Evolutionary conservation across 1,284 basidiomycete species (phyloP).

Genomic region (Phaffia rhodozyma): DNA sequence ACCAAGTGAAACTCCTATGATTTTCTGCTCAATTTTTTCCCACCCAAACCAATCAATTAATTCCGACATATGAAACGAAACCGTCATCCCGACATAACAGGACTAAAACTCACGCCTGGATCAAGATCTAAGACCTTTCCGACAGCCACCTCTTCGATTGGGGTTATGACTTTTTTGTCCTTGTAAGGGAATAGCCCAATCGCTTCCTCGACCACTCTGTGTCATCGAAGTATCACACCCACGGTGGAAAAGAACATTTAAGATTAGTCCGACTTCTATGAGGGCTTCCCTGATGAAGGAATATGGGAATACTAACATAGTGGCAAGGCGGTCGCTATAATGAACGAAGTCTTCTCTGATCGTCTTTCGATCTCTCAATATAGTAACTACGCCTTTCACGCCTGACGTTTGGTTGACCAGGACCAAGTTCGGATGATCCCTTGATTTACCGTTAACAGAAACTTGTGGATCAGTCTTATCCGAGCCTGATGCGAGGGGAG

Average conservation of each 20-base stretch:
- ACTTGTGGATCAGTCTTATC: conserved; percentile 25
- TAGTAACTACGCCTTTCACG: conserved; percentile 76
- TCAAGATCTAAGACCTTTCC: conserved; percentile 12
- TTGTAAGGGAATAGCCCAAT: conserved; percentile 65
- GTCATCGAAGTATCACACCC: no score
- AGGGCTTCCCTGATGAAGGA: no score
- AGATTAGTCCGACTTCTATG: background rate
- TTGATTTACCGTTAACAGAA: background rate
- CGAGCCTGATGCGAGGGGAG: conserved; percentile 7
- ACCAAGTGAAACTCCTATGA: conserved; percentile 74
- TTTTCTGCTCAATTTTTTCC: conserved; percentile 35
- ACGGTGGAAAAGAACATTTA: background rate
- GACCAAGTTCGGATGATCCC: conserved; percentile 44
- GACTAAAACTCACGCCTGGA: background rate
- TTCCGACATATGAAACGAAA: background rate
- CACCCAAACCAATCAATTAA: background rate
- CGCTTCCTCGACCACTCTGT: conserved; percentile 62
- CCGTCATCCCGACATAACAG: background rate
- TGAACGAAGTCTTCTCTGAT: conserved; percentile 76
- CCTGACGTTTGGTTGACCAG: conserved; percentile 72
- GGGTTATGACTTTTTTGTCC: conserved; percentile 54
- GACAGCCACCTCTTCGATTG: conserved; percentile 2
- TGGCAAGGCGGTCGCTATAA: conserved; percentile 37
- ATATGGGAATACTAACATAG: conserved; percentile 1
- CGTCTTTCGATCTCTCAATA: conserved; percentile 59